Conservation (phyloP, 768 basidiomycete genomes). For the Clavulina sp. region DNA sequence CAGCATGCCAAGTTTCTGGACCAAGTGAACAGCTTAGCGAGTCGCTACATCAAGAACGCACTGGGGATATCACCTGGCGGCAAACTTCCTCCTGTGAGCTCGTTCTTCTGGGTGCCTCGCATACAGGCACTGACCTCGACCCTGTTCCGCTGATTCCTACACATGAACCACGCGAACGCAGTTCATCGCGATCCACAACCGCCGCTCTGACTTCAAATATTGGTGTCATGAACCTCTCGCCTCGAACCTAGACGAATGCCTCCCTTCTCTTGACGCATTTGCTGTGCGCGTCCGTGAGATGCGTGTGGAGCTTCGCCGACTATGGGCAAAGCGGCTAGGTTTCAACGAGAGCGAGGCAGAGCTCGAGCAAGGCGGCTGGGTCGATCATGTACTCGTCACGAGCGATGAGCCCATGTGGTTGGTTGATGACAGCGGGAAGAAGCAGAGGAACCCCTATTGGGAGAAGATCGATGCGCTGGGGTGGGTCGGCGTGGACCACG, state of each 20-base stretch:
- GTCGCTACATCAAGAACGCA: not conserved
- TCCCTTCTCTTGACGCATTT: not conserved
- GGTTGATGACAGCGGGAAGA: too few species aligned
- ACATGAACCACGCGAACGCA: too few species aligned
- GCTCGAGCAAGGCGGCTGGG: not conserved
- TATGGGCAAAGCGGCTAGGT: too few species aligned
- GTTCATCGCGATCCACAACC: conserved; percentile 12
- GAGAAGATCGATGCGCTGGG: conserved; percentile 1
- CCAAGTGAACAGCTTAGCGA: not conserved
- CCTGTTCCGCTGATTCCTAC: too few species aligned
- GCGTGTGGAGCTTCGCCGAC: not conserved
- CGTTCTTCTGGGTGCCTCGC: too few species aligned
- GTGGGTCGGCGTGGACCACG: conserved; percentile 8
- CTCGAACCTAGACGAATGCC: conserved; percentile 5
- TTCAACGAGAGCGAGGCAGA: too few species aligned
- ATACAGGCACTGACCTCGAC: too few species aligned
- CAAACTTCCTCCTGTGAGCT: not conserved
- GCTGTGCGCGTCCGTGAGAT: conserved; percentile 3
- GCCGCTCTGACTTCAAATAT: conserved; percentile 7
- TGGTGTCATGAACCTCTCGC: not conserved
- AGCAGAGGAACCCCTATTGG: conserved; percentile 4
- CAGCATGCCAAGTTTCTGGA: not conserved
- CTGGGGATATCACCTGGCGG: not conserved
- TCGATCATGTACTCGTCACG: conserved; percentile 8
- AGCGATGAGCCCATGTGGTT: conserved; percentile 11